Conservation (phyloP, 225 moss, liverwort and hornwort genomes). For the Marchantia polymorpha region DNA sequence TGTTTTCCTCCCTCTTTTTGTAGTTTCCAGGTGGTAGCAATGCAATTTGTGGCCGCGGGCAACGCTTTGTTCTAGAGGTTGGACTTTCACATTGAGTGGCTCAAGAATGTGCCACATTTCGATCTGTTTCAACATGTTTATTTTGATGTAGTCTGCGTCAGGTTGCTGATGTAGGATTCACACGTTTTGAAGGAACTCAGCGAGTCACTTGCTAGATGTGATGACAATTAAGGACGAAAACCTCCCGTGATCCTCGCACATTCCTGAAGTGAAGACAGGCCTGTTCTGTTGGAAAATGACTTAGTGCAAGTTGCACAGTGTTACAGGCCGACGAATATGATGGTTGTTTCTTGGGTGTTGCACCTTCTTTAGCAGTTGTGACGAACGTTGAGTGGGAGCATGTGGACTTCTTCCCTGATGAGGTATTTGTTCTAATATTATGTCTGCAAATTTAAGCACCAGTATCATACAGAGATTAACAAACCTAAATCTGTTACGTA, state of each 20-base stretch:
- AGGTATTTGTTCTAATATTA: slow-evolving; percentile 21
- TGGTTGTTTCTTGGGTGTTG: slow-evolving; percentile 80
- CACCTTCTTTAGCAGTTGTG: slow-evolving; percentile 82
- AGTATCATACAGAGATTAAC: too few species aligned
- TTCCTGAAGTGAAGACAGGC: background rate
- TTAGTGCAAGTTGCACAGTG: slow-evolving; percentile 14
- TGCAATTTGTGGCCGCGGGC: slow-evolving; percentile 60
- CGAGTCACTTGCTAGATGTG: background rate
- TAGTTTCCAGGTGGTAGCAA: slow-evolving; percentile 90
- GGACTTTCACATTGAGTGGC: background rate
- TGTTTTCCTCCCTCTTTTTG: background rate
- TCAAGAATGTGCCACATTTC: slow-evolving; percentile 25
- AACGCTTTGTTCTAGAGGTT: slow-evolving; percentile 89
- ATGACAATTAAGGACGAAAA: background rate
- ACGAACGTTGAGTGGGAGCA: slow-evolving; percentile 77
- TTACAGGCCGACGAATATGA: slow-evolving; percentile 98
- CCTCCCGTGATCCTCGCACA: background rate
- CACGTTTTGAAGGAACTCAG: background rate
- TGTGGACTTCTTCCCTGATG: slow-evolving; percentile 55
- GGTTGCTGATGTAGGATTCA: background rate
- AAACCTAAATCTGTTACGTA: too few species aligned
- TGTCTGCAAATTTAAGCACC: too few species aligned
- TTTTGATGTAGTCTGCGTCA: background rate
- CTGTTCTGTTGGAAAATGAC: background rate
- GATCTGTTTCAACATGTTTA: background rate